Percentiles rank a stretch among this genome's conserved stretches.
These are phyloP conservation scores for Coemansia sp. DNA, from an alignment of 192 early-diverging fungal species.

Conservation along the genomic window DNA sequence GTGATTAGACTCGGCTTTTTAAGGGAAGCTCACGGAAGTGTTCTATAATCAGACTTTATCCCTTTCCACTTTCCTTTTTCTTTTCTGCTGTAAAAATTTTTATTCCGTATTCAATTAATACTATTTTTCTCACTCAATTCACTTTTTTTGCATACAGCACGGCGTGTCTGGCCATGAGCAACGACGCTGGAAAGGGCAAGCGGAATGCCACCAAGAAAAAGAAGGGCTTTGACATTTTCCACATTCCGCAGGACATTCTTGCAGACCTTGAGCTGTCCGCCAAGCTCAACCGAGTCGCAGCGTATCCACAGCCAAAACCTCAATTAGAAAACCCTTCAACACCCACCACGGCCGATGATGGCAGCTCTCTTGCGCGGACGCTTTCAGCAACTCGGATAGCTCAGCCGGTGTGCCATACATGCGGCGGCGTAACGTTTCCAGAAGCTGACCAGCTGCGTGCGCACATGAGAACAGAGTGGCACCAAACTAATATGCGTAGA, in stretches of 20 bases:
- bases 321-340: no score
- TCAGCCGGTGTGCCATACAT: constrained; percentile 30
- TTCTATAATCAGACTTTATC: neutral
- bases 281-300: constrained; percentile 5
- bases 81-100: neutral
- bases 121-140: neutral
- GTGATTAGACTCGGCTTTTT: no score
- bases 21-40: neutral
- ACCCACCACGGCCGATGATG: neutral
- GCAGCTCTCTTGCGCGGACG: neutral
- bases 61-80: neutral
- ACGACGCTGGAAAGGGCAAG: neutral
- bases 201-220: no score
- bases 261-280: constrained; percentile 2
- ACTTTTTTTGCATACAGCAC: neutral
- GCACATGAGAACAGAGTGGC: constrained; percentile 27
- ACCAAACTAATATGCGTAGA: constrained; percentile 22
- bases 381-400: constrained; percentile 18
- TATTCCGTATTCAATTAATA: neutral
- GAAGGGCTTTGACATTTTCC: constrained; percentile 12
- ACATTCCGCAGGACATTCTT: constrained; percentile 6
- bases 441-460: constrained; percentile 20
- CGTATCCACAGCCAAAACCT: neutral
- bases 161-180: neutral
- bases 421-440: constrained; percentile 42